Conservation (phyloP, 2,329 filamentous ascomycete species). For the Amphichorda felina region DNA sequence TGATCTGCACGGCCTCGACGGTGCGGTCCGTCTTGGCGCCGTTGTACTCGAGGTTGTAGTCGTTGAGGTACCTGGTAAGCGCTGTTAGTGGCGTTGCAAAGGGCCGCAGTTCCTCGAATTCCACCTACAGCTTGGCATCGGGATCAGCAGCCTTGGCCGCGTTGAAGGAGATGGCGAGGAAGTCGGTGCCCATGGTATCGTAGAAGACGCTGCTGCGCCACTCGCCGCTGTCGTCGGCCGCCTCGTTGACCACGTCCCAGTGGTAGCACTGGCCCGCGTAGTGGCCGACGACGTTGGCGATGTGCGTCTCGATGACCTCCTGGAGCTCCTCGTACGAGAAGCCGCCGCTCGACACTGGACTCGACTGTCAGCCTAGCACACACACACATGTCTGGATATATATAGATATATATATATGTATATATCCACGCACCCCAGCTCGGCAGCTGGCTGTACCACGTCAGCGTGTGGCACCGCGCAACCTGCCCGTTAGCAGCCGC, state of each 20-base stretch:
- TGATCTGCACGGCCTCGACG: conserved; percentile 29
- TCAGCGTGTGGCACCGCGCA: conserved; percentile 49
- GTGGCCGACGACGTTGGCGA: conserved; percentile 35
- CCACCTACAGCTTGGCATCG: conserved; percentile 34
- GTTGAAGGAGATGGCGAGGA: conserved; percentile 45
- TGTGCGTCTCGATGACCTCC: too few relatives aligned
- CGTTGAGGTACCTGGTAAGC: conserved; percentile 16
- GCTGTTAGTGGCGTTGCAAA: too few relatives aligned
- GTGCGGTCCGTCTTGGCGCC: conserved; percentile 32
- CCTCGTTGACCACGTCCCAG: conserved; percentile 58
- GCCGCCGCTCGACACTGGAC: too few relatives aligned
- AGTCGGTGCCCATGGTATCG: conserved; percentile 40
- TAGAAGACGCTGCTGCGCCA: conserved; percentile 42
- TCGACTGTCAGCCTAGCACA: too few relatives aligned
- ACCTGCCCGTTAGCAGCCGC: conserved; percentile 35
- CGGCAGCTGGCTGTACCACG: conserved; percentile 28
- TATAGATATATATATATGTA: too few relatives aligned
- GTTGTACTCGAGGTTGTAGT: conserved; percentile 48
- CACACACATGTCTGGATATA: too few relatives aligned
- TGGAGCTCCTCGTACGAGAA: too few relatives aligned
- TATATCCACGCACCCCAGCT: too few relatives aligned
- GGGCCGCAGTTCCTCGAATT: neutral
- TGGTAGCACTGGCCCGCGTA: conserved; percentile 48
- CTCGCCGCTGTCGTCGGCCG: conserved; percentile 42
- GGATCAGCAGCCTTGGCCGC: conserved; percentile 42